Percentiles rank a stretch among this genome's conserved stretches.
phyloP scores from a whole-genome alignment of 2,329 filamentous ascomycete genomes.

The Mycosphaerella sp. region DNA sequence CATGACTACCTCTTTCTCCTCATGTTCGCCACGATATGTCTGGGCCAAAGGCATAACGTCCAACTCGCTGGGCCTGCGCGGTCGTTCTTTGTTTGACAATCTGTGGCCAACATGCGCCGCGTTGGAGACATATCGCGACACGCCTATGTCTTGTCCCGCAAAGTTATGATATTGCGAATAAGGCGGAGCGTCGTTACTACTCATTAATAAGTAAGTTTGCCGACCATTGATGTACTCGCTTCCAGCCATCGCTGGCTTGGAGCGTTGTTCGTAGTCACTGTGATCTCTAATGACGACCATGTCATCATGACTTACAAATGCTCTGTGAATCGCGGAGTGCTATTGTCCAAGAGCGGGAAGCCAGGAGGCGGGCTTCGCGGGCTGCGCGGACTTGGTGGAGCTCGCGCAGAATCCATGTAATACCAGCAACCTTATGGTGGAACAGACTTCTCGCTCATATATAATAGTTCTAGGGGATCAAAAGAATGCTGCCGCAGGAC shows the following conservation, averaged over 20 bases:
- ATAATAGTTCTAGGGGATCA: too few species aligned
- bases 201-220: background rate
- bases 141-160: conserved; percentile 15
- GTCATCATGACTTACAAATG: conserved; percentile 24
- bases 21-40: conserved; percentile 24
- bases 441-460: background rate
- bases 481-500: background rate
- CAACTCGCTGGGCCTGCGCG: conserved; percentile 23
- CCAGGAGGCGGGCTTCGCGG: conserved; percentile 14
- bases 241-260: background rate
- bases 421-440: background rate
- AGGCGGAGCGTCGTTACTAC: conserved; percentile 24
- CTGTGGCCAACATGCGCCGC: conserved; percentile 7
- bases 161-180: conserved; percentile 25
- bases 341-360: conserved; percentile 17
- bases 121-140: conserved; percentile 18
- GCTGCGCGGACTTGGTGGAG: conserved; percentile 6
- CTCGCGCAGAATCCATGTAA: conserved; percentile 10
- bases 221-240: background rate
- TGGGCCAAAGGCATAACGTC: conserved; percentile 26
- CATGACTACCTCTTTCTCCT: conserved; percentile 28
- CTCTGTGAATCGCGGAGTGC: conserved; percentile 25
- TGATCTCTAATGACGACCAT: background rate
- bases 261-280: background rate
- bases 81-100: conserved; percentile 23